phyloP scores from a whole-genome alignment of 345 rosid genomes.

The Sapria himalayana region DNA sequence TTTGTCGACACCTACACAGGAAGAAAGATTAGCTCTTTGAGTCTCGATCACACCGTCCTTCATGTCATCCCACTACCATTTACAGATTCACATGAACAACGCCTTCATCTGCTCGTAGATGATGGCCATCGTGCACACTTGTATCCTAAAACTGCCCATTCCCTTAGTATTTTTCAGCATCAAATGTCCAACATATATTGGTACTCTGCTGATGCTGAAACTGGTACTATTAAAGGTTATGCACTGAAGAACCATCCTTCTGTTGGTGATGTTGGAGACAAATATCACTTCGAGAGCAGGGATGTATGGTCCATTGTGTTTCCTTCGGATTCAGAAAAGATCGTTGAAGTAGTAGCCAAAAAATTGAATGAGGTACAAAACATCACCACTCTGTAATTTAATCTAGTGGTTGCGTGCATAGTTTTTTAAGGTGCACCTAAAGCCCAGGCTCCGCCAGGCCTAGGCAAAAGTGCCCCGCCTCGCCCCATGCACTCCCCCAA shows the following conservation, averaged over 20 bases:
- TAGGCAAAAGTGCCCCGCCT: no score
- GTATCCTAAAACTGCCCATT: slow-evolving; percentile 65
- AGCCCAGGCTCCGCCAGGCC: no score
- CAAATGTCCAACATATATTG: slow-evolving; percentile 70
- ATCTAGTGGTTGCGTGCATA: no score
- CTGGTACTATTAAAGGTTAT: slow-evolving; percentile 60
- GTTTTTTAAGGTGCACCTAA: no score
- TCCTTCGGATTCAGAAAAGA: slow-evolving; percentile 80
- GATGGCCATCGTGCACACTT: slow-evolving; percentile 41
- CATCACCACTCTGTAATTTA: no score
- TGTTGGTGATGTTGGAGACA: slow-evolving; percentile 30
- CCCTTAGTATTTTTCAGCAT: slow-evolving; percentile 34
- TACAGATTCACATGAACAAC: slow-evolving; percentile 80
- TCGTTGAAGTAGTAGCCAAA: slow-evolving; percentile 44
- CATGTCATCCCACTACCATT: slow-evolving; percentile 75
- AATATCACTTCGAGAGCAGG: slow-evolving; percentile 60
- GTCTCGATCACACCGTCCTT: slow-evolving; percentile 42
- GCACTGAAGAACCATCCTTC: slow-evolving; percentile 44
- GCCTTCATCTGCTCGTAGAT: slow-evolving; percentile 69
- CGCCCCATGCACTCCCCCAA: no score
- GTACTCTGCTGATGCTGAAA: slow-evolving; percentile 60
- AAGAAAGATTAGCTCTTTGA: slow-evolving; percentile 33
- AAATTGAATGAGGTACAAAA: slow-evolving; percentile 73
- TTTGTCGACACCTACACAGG: slow-evolving; percentile 80
- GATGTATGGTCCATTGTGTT: slow-evolving; percentile 81